Conservation (phyloP, 2,329 filamentous ascomycete genomes). For the Scedosporium dehoogii region DNA sequence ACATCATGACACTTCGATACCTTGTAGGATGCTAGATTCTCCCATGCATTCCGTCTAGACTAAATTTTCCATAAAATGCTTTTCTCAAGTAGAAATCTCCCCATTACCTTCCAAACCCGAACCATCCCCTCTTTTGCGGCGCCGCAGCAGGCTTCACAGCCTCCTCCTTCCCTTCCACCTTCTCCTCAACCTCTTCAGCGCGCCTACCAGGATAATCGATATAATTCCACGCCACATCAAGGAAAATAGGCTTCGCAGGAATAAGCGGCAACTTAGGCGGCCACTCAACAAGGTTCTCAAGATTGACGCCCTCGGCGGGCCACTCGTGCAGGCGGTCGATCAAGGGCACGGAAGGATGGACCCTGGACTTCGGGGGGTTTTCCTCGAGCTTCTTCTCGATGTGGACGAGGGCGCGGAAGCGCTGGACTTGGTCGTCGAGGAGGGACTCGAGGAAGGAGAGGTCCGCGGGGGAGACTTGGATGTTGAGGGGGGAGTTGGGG, state of each 20-base stretch:
- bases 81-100: no score
- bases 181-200: conserved; percentile 16
- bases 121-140: conserved; percentile 63
- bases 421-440: conserved; percentile 63
- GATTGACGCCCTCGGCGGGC: conserved; percentile 51
- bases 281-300: conserved; percentile 75
- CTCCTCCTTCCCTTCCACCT: conserved; percentile 17
- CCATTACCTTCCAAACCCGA: conserved; percentile 53
- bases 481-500: conserved; percentile 19
- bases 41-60: not conserved
- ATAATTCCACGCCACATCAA: conserved; percentile 97
- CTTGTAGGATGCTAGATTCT: not conserved
- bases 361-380: conserved; percentile 31
- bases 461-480: conserved; percentile 18
- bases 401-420: conserved; percentile 77
- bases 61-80: no score
- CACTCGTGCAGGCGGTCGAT: conserved; percentile 69
- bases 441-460: conserved; percentile 48
- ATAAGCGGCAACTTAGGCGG: conserved; percentile 75
- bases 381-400: conserved; percentile 55
- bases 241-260: conserved; percentile 88
- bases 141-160: conserved; percentile 27
- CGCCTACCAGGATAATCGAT: conserved; percentile 70
- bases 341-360: conserved; percentile 38
- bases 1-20: not conserved